A percentile compares a stretch with the other conserved stretches of the same genome.
These are phyloP conservation scores for Usnea hakonensis DNA, from an alignment of 495 filamentous ascomycete species.

Conservation along the genomic window DNA sequence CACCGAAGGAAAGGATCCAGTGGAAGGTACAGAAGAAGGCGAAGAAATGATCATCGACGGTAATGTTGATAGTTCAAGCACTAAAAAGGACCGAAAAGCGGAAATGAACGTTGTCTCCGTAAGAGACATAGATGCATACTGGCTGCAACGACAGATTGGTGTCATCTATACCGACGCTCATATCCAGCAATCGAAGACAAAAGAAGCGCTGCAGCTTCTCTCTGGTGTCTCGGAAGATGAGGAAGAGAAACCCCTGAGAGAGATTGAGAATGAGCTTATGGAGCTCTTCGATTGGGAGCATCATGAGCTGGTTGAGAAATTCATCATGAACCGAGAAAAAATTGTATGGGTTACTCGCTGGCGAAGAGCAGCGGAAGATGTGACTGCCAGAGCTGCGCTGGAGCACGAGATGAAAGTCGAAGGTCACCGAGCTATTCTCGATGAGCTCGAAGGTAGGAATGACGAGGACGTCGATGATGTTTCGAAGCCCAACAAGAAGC, in stretches of 20 bases:
- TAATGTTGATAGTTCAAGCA: constrained; percentile 34
- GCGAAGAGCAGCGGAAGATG: constrained; percentile 73
- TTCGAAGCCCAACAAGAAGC: constrained; percentile 61
- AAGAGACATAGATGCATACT: constrained; percentile 92
- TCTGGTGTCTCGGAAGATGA: constrained; percentile 68
- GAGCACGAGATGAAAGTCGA: constrained; percentile 85
- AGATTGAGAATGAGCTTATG: constrained; percentile 97
- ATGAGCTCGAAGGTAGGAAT: constrained; percentile 67
- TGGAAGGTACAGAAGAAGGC: constrained; percentile 40
- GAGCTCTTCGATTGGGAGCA: constrained; percentile 97
- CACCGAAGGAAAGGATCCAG: constrained; percentile 40
- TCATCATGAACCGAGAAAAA: constrained; percentile 87
- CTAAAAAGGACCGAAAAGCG: constrained; percentile 39
- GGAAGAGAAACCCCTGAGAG: constrained; percentile 72
- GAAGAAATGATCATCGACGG: constrained; percentile 81
- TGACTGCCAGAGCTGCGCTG: constrained; percentile 64
- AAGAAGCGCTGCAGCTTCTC: constrained; percentile 70
- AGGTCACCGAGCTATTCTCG: constrained; percentile 78
- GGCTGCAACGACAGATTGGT: constrained; percentile 91
- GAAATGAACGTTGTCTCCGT: constrained; percentile 55
- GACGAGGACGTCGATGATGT: constrained; percentile 43
- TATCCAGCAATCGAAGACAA: constrained; percentile 80
- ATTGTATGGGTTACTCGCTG: constrained; percentile 92
- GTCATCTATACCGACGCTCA: constrained; percentile 82
- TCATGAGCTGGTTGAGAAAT: constrained; percentile 81